A percentile compares a stretch with the other conserved stretches of the same genome.
Evolutionary conservation across 495 filamentous ascomycete genomes (phyloP).

Genomic region (Cudoniella acicularis): DNA sequence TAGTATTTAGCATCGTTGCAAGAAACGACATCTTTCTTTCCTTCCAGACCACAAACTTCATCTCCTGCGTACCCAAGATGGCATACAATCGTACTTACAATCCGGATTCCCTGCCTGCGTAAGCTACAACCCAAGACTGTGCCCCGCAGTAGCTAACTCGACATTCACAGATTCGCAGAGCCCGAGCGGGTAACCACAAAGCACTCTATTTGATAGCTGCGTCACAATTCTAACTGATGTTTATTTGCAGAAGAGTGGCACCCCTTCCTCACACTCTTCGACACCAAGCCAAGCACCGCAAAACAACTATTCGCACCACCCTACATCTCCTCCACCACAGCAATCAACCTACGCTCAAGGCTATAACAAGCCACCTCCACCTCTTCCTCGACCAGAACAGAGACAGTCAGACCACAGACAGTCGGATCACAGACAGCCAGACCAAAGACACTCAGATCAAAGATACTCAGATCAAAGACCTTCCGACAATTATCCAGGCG

Average conservation of each 20-base stretch:
- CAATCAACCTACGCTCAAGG: conserved; percentile 30
- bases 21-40: neutral
- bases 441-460: conserved; percentile 15
- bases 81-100: conserved; percentile 92
- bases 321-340: conserved; percentile 21
- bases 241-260: conserved; percentile 7
- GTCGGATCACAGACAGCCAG: too few relatives aligned
- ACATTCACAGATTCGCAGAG: conserved; percentile 73
- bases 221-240: neutral
- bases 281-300: neutral
- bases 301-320: conserved; percentile 4
- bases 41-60: neutral
- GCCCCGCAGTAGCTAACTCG: conserved; percentile 16
- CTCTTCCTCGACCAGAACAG: conserved; percentile 16
- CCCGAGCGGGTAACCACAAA: conserved; percentile 71
- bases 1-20: too few relatives aligned
- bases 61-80: conserved; percentile 49
- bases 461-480: neutral
- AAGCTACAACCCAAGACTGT: conserved; percentile 38
- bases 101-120: conserved; percentile 96
- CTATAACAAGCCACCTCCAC: conserved; percentile 31
- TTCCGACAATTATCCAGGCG: neutral
- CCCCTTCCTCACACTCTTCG: neutral
- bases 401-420: too few relatives aligned
- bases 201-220: neutral